These are phyloP conservation scores for Teunomyces pallodes DNA, from an alignment of 805 yeast genomes.

Conservation along the genomic window DNA sequence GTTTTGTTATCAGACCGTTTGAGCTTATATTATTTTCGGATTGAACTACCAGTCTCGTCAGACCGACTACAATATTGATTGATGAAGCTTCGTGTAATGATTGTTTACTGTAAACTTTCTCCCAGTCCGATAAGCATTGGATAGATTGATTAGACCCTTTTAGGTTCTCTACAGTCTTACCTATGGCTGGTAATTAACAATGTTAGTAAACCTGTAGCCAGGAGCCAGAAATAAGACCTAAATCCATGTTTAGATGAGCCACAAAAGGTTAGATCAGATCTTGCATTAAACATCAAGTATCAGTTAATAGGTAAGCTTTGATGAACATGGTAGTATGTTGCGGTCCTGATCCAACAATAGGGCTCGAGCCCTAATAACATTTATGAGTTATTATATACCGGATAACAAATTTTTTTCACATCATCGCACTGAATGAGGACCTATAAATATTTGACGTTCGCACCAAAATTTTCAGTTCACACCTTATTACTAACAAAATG, in stretches of 20 bases:
- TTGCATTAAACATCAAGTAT: neutral
- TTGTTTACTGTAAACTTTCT: too few species aligned
- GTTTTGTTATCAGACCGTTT: neutral
- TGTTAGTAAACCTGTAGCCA: too few species aligned
- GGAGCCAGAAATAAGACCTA: too few species aligned
- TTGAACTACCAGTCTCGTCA: neutral
- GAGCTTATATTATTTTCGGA: neutral
- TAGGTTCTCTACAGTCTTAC: too few species aligned
- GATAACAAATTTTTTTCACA: neutral
- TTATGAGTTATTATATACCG: neutral
- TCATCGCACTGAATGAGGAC: neutral
- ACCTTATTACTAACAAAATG: slow-evolving; percentile 17
- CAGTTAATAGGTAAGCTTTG: neutral
- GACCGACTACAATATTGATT: too few species aligned
- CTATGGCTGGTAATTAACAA: too few species aligned
- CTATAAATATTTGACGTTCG: slow-evolving; percentile 1
- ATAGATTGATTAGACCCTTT: too few species aligned
- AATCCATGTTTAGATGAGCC: too few species aligned
- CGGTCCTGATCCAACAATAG: neutral
- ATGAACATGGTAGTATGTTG: neutral
- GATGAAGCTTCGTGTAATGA: too few species aligned
- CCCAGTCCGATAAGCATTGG: too few species aligned
- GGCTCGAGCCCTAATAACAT: neutral
- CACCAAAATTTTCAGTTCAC: neutral
- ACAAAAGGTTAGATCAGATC: too few species aligned